Base-by-base conservation (phyloP, 176 grass and related monocot genomes). In the Chloris gayana region DNA sequence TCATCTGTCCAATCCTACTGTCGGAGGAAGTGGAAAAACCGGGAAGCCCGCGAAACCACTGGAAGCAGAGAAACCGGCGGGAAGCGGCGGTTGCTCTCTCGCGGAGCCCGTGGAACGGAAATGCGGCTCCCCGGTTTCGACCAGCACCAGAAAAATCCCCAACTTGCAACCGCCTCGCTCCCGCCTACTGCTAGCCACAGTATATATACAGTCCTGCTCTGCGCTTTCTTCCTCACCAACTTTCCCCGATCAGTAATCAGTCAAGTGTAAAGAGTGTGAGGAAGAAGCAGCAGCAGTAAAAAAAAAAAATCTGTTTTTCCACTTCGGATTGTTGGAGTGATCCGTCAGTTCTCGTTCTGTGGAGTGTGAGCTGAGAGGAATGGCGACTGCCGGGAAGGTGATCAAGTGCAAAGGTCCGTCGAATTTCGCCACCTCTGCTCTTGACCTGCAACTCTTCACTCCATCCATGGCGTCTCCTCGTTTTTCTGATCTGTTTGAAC, bases 371-470 rank as follows among this genome's bases (percentile, higher is more conserved):
- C 2, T 26, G 30, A 39, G 57, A 62, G 47, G 33, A 30, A 97
- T 97, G 94, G 88, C 94, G 27, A 97, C 94, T 3, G 83, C 70
- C 10, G 91, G 91, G 78, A 88, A 97, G 63, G 88, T 97, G 45
- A 97, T 97, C 76, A 93, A 93, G 77, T 97, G 94, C 83, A 88
- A 51, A 97, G 94, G 94, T 85, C 0, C 14, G 67, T 67, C 67
- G 44, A 2, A 18, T 32, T 7, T 74, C n/a, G 66, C 30, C 7
- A 50, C 31, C 34, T 57, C 15, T 12, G 18, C 1, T 73, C 54
- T 33, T 10, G 29, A 21, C 3, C 14, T 32, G n/a, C n/a, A n/a
- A n/a, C n/a, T n/a, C n/a, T n/a, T n/a, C n/a, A n/a, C n/a, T n/a
- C n/a, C n/a, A n/a, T n/a, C n/a, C n/a, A n/a, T n/a, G n/a, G n/a